Conservation (phyloP, 2,329 filamentous ascomycete genomes). For the Aspergillus niger region DNA sequence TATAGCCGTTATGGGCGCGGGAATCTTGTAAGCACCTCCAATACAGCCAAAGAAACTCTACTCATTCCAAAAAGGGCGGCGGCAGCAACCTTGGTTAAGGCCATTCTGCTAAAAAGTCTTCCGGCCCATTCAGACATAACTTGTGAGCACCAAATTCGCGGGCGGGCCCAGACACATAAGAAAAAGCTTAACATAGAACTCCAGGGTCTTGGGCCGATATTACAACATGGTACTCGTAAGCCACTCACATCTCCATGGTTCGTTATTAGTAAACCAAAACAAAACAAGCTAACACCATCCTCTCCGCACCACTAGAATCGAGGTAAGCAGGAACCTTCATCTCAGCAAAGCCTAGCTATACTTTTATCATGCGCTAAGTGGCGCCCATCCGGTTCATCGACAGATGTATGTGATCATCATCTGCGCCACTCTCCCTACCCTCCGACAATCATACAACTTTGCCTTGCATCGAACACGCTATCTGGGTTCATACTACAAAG, state of each 20-base stretch:
- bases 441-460: slow-evolving; percentile 11
- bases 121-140: slow-evolving; percentile 19
- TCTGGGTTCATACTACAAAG: not conserved
- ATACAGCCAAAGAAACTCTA: too few relatives aligned
- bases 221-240: slow-evolving; percentile 21
- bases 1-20: slow-evolving; percentile 15
- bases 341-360: too few relatives aligned
- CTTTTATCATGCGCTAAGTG: too few relatives aligned
- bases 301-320: too few relatives aligned
- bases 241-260: not conserved
- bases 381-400: too few relatives aligned
- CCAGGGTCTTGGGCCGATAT: slow-evolving; percentile 19
- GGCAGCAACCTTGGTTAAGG: slow-evolving; percentile 15
- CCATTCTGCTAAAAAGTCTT: slow-evolving; percentile 13
- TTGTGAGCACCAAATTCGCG: slow-evolving; percentile 5
- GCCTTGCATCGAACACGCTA: slow-evolving; percentile 7
- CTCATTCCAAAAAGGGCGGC: not conserved
- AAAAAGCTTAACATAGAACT: not conserved
- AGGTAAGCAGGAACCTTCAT: too few relatives aligned
- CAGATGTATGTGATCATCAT: slow-evolving; percentile 19
- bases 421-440: slow-evolving; percentile 15
- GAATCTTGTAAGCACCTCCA: slow-evolving; percentile 7
- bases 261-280: too few relatives aligned
- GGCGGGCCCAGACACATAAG: too few relatives aligned
- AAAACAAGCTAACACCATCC: too few relatives aligned